A percentile compares a stretch with the other conserved stretches of the same genome.
Evolutionary conservation across 768 basidiomycete genomes (phyloP).

Genomic region (Leccinum pellstonianum): DNA sequence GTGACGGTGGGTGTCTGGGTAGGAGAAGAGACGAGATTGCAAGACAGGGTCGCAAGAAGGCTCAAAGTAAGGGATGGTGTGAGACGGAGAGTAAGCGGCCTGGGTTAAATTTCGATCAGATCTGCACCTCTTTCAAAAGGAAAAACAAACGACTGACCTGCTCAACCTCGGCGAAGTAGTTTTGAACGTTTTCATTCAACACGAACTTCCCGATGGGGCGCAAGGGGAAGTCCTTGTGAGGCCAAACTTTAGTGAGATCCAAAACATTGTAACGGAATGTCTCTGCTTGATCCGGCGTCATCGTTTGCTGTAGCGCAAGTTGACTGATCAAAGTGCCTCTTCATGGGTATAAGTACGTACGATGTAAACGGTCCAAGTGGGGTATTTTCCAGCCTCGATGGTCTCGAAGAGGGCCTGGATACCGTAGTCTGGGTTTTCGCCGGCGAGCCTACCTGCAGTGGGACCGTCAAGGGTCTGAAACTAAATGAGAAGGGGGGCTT

Average conservation of each 20-base stretch:
- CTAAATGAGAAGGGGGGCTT: constrained; percentile 2
- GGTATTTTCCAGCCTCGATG: constrained; percentile 79
- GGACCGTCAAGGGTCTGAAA: constrained; percentile 66
- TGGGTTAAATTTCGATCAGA: constrained; percentile 23
- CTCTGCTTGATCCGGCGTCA: constrained; percentile 91
- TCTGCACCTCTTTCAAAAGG: constrained; percentile 17
- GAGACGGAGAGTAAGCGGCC: constrained; percentile 86
- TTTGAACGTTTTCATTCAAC: constrained; percentile 72
- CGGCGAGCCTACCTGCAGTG: constrained; percentile 63
- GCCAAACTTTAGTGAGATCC: constrained; percentile 90
- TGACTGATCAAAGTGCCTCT: constrained; percentile 2
- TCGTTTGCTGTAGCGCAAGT: constrained; percentile 64
- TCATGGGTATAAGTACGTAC: constrained; percentile 40
- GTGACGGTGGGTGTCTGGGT: constrained; percentile 86
- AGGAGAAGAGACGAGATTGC: constrained; percentile 93
- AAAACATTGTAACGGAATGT: constrained; percentile 87
- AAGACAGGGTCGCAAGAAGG: constrained; percentile 89
- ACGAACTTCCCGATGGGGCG: constrained; percentile 85
- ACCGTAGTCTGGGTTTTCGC: constrained; percentile 83
- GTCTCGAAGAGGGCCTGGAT: constrained; percentile 74
- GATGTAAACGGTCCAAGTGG: constrained; percentile 86
- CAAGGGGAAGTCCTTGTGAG: constrained; percentile 85
- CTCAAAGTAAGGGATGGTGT: constrained; percentile 86
- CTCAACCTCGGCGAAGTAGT: constrained; percentile 95
- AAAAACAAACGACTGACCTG: constrained; percentile 54